phyloP scores from a whole-genome alignment of 768 basidiomycete genomes.

The Kwoniella dejecticola region DNA sequence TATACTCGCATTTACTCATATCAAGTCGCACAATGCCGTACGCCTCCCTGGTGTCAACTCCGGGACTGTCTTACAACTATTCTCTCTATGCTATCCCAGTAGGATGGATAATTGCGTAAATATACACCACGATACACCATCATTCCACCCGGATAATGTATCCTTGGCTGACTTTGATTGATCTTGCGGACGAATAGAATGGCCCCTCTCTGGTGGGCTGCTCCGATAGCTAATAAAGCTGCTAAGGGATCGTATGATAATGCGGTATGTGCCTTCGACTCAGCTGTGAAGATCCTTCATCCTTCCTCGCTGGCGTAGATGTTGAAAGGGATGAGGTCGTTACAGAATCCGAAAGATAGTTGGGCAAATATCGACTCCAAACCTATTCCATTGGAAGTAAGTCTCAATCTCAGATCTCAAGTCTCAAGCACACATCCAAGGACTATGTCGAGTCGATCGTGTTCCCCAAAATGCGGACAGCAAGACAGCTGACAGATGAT shows the following conservation, averaged over 20 bases:
- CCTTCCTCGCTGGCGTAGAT: too few relatives aligned
- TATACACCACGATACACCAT: not conserved
- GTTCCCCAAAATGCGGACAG: too few relatives aligned
- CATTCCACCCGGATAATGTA: too few relatives aligned
- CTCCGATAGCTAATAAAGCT: constrained; percentile 10
- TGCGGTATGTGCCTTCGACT: constrained; percentile 16
- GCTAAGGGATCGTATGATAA: constrained; percentile 18
- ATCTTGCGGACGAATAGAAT: constrained; percentile 25
- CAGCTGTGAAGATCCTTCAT: too few relatives aligned
- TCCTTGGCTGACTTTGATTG: not conserved
- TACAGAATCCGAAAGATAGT: constrained; percentile 28
- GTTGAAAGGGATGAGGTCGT: not conserved
- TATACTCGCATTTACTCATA: too few relatives aligned
- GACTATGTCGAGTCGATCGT: too few relatives aligned
- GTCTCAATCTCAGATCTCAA: not conserved
- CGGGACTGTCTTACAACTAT: constrained; percentile 36
- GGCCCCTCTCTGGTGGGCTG: constrained; percentile 37
- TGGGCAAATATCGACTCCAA: constrained; percentile 28
- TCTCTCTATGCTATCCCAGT: constrained; percentile 40
- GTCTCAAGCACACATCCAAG: too few relatives aligned
- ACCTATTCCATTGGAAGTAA: constrained; percentile 14
- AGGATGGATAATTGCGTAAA: constrained; percentile 40
- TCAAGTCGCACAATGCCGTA: constrained; percentile 16
- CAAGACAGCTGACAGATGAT: too few relatives aligned
- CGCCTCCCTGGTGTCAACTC: constrained; percentile 19